Conservation (phyloP, 1,139 yeast genomes). For the Kurtzmaniella natalensis region DNA sequence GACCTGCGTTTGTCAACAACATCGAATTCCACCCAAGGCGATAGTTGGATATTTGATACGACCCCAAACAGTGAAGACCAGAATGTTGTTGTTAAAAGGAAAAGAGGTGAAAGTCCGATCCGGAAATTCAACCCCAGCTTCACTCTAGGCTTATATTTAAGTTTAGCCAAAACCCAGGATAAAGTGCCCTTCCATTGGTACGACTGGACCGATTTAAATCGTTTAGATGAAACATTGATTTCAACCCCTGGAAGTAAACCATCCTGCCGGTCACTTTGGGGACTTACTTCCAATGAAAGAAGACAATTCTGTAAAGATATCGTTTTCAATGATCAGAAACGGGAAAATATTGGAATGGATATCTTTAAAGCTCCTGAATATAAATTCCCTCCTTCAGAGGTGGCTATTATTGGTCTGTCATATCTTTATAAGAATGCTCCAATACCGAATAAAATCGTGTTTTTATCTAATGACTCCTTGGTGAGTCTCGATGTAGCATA, state of each 20-base stretch:
- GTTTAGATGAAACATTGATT: conserved; percentile 23
- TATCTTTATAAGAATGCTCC: not conserved
- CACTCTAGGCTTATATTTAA: conserved; percentile 20
- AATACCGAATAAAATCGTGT: not conserved
- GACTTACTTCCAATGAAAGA: not conserved
- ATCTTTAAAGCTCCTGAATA: not conserved
- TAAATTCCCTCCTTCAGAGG: not conserved
- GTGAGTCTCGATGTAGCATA: not conserved
- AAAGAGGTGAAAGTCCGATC: conserved; percentile 3
- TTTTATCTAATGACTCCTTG: not conserved
- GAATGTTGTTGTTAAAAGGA: conserved; percentile 1
- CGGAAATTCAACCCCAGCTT: conserved; percentile 19
- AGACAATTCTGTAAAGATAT: not conserved
- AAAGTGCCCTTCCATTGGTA: conserved; percentile 14
- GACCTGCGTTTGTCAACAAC: no score
- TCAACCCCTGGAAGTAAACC: conserved; percentile 10
- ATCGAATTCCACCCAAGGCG: not conserved
- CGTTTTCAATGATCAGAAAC: not conserved
- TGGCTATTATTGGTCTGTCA: not conserved
- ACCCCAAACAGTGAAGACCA: not conserved
- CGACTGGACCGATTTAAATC: conserved; percentile 38
- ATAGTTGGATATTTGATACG: conserved; percentile 1
- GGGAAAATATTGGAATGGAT: not conserved
- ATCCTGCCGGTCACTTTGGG: conserved; percentile 13
- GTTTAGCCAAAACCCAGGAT: conserved; percentile 15